Evolutionary conservation across 768 basidiomycete species (phyloP), one percentile per base, ranked within the genome.

Genomic region (Mycena belliarum): DNA sequence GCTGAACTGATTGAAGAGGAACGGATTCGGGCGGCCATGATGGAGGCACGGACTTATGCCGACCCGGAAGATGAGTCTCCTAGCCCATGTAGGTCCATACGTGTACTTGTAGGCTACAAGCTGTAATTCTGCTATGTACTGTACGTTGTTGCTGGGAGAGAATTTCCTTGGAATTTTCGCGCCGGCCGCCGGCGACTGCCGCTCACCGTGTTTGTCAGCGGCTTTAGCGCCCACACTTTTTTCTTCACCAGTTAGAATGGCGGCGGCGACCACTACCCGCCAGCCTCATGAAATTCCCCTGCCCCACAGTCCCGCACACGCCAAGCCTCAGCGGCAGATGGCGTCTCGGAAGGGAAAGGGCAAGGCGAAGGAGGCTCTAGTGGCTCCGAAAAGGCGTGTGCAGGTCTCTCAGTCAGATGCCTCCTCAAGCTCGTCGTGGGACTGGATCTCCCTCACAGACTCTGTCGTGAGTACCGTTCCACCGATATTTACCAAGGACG

Each of bases 401-500:
- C 59, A 50, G 49, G 24, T 52, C 25, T 14, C 54, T 43, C 5
- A 51, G 47, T 50, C 44, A 43, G 61, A 43, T 51, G 59, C n/a
- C 26, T 70, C 52, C 47, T 69, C 68, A 29, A 59, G 65, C 20
- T 40, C 72, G 29, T 66, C 72, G 46, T 88, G 87, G 89, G 73
- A 82, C 51, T 93, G 91, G 91, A 77, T 80, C 55, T 79, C 83
- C 46, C 76, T 94, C 55, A 84, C 89, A 37, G 88, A 91, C 72
- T 79, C 85, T 11, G 80, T 79, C 50, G 79, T 82, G 42, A 88
- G 81, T 63, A 81, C 75, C 60, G 79, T 81, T 37, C 82, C 91
- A 6, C 88, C 92, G 35, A 74, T 94, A 61, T 94, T 95, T 72
- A 93, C 93, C 26, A 89, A 81, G 70, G 94, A 98, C 73, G 91